Evolutionary conservation across 2,329 filamentous ascomycete genomes (phyloP), one percentile per base, ranked within the genome.

Genomic region (Dothidotthia symphoricarpi): DNA sequence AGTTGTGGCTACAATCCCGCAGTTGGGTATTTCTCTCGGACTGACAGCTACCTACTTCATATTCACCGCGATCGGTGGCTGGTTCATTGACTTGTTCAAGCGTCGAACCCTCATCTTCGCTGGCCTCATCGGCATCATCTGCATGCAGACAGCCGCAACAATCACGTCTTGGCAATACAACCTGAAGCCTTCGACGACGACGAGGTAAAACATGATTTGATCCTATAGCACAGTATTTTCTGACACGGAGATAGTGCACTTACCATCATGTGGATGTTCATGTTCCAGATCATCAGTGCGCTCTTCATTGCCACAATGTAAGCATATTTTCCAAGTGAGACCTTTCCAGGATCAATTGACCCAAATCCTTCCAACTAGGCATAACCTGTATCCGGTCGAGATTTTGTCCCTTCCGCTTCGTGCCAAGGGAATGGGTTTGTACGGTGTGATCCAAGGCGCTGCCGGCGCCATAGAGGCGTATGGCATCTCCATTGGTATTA

Each of bases 131-230:
- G 67, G 59, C 27, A 72, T 75, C 51, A 67, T 74, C 14, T 38
- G 71, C 41, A 61, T 72, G 34, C 71, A 75, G 44, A 70, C 64
- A 3, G 64, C 68, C 7, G 67, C 69, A 6, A 75, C 73, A 1
- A 72, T 75, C 31, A 74, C 72, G 1, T 70, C 69, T 4, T 75
- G 72, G 73, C 66, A 68, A 35, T 75, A 70, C 44, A 54, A 48
- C 7, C 16, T 67, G 5, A 51, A 52, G 8, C 28, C 31, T 4
- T 31, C 45, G 5, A 51, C 57, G 12, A 62, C 67, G 1, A 58
- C 69, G 3, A 69, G 69, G 31, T 32, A 24, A 22, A 22, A 22
- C 19, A 22, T 22, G 19, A 22, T 31, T 15, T 10, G n/a, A 3
- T 31, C 15, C 3, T 11, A 30, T 16, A 31, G 9, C 5, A 22